Evolutionary conservation across 345 rosid genomes (phyloP).

Genomic region (Pistacia integerrima): DNA sequence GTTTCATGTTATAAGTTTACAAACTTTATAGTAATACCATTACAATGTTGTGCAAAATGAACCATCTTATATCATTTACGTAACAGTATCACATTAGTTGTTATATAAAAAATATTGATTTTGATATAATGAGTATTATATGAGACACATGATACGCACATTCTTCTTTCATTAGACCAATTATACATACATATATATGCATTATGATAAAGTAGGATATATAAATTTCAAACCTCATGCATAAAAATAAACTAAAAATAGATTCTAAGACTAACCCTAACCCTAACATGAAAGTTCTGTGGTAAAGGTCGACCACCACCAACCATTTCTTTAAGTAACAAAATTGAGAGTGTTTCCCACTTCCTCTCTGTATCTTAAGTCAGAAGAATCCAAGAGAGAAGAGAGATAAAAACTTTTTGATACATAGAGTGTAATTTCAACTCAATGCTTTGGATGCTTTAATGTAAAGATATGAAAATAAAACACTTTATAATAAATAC

Average conservation of each 20-base stretch:
- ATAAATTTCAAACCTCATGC: neutral
- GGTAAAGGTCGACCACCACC: slow-evolving; percentile 24
- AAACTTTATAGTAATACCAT: too few relatives aligned
- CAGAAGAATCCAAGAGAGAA: slow-evolving; percentile 37
- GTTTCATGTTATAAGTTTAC: too few relatives aligned
- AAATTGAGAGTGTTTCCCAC: slow-evolving; percentile 47
- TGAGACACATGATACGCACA: too few relatives aligned
- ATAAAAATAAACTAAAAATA: neutral
- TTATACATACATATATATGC: neutral
- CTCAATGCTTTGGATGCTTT: slow-evolving; percentile 41
- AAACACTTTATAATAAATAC: slow-evolving; percentile 19
- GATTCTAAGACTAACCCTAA: neutral
- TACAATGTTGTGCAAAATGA: too few relatives aligned
- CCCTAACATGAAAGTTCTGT: neutral
- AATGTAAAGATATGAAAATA: neutral
- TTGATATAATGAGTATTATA: too few relatives aligned
- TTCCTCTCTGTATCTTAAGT: slow-evolving; percentile 28
- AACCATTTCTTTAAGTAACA: slow-evolving; percentile 23
- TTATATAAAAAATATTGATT: too few relatives aligned
- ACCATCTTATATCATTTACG: too few relatives aligned
- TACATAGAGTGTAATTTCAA: neutral
- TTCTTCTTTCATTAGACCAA: too few relatives aligned
- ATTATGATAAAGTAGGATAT: neutral
- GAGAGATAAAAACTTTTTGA: neutral
- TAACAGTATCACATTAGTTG: too few relatives aligned